Evolutionary conservation across 768 basidiomycete species (phyloP).

Genomic region (Xerocomellus chrysenteron): DNA sequence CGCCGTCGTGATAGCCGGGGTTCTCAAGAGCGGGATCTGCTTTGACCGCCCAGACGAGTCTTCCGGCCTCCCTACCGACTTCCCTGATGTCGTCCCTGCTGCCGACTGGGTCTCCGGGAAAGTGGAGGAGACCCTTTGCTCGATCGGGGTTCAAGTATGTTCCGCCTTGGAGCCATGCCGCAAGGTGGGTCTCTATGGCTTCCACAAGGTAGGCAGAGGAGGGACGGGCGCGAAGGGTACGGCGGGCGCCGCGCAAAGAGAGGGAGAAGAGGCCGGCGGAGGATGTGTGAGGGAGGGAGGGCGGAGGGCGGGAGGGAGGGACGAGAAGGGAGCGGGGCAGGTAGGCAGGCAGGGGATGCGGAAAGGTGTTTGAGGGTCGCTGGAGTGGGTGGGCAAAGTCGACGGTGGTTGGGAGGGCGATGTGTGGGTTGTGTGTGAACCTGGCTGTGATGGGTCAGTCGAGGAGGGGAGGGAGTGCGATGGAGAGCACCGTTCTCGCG

Average conservation of each 20-base stretch:
- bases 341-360: conserved; percentile 70
- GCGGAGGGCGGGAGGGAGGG: conserved; percentile 43
- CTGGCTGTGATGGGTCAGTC: conserved; percentile 44
- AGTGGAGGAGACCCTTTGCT: conserved; percentile 21
- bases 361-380: conserved; percentile 58
- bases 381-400: conserved; percentile 54
- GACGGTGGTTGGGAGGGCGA: conserved; percentile 56
- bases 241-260: conserved; percentile 72
- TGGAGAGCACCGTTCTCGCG: conserved; percentile 67
- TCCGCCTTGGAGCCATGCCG: conserved; percentile 63
- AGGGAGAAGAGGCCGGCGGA: conserved; percentile 76
- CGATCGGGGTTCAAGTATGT: conserved; percentile 55
- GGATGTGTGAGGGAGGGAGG: conserved; percentile 50
- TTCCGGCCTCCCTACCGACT: conserved; percentile 59
- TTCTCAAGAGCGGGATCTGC: background rate
- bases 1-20: conserved; percentile 43
- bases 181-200: conserved; percentile 65
- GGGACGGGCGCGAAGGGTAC: conserved; percentile 56
- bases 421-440: conserved; percentile 72
- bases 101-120: conserved; percentile 50
- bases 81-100: conserved; percentile 58
- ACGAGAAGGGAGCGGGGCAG: conserved; percentile 60
- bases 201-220: conserved; percentile 57
- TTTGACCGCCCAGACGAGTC: conserved; percentile 69
- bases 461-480: background rate